phyloP scores from a whole-genome alignment of 192 early-diverging fungal genomes.

The Coemansia sp. region DNA sequence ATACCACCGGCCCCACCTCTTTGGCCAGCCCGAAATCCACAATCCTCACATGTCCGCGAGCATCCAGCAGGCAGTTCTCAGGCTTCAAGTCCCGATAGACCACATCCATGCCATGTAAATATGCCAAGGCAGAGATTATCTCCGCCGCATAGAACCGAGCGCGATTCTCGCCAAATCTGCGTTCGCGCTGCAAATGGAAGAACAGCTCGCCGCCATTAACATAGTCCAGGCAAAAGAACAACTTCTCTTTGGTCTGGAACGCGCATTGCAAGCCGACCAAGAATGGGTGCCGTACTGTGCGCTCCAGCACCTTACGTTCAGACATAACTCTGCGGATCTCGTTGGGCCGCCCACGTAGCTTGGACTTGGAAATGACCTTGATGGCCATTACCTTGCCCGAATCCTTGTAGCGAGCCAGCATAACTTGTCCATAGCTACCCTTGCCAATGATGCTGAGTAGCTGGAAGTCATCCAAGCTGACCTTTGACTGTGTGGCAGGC shows the following conservation, averaged over 20 bases:
- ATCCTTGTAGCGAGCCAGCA: slow-evolving; percentile 73
- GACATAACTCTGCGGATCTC: slow-evolving; percentile 66
- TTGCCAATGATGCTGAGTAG: slow-evolving; percentile 74
- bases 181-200: slow-evolving; percentile 67
- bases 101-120: slow-evolving; percentile 58
- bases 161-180: slow-evolving; percentile 59
- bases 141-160: slow-evolving; percentile 60
- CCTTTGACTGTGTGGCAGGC: slow-evolving; percentile 1
- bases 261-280: slow-evolving; percentile 69
- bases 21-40: slow-evolving; percentile 91
- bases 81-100: slow-evolving; percentile 72
- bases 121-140: slow-evolving; percentile 53
- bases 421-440: slow-evolving; percentile 73
- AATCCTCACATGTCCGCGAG: slow-evolving; percentile 73
- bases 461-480: slow-evolving; percentile 61
- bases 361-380: slow-evolving; percentile 70
- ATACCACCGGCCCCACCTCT: slow-evolving; percentile 58
- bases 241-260: slow-evolving; percentile 71
- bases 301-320: slow-evolving; percentile 63
- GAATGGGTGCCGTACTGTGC: slow-evolving; percentile 58
- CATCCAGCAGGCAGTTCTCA: slow-evolving; percentile 67
- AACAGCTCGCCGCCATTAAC: slow-evolving; percentile 76
- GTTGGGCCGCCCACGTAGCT: slow-evolving; percentile 61
- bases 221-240: slow-evolving; percentile 73
- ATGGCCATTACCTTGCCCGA: slow-evolving; percentile 65